phyloP scores from a whole-genome alignment of 164 flowering plant species.

The Annona cherimola region DNA sequence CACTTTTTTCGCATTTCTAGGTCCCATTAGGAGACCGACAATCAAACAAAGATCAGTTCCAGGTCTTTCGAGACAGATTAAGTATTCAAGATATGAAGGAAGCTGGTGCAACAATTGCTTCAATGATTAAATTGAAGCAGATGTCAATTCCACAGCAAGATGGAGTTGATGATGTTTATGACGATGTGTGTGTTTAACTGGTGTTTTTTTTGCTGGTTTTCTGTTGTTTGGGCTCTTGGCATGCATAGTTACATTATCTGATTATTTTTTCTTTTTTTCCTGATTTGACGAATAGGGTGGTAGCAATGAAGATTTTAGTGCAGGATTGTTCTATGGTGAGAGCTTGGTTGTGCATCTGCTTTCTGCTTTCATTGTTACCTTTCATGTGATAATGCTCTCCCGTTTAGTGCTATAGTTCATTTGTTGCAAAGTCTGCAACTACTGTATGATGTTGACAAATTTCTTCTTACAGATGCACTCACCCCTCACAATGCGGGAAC shows the following conservation, averaged over 20 bases:
- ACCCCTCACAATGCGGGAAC: slow-evolving; percentile 56
- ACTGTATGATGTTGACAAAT: background rate
- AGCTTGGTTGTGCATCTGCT: slow-evolving; percentile 1
- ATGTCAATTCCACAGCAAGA: slow-evolving; percentile 63
- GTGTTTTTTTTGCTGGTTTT: background rate
- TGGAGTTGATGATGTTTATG: slow-evolving; percentile 78
- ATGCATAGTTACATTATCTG: background rate
- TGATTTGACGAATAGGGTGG: slow-evolving; percentile 71
- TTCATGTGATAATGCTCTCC: background rate
- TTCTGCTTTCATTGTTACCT: background rate
- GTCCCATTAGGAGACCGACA: background rate
- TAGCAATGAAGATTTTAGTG: slow-evolving; percentile 85
- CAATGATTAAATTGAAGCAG: slow-evolving; percentile 10
- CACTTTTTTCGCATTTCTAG: background rate
- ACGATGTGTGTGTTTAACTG: slow-evolving; percentile 42
- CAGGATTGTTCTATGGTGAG: slow-evolving; percentile 75
- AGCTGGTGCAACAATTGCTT: slow-evolving; percentile 13
- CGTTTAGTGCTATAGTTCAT: background rate
- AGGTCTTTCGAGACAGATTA: slow-evolving; percentile 5
- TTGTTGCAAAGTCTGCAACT: background rate
- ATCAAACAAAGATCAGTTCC: slow-evolving; percentile 3
- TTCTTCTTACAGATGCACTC: slow-evolving; percentile 38
- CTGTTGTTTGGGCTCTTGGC: background rate
- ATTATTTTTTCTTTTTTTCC: background rate
- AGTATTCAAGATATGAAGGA: slow-evolving; percentile 5